Evolutionary conservation across 257 asterid species (phyloP).

Genomic region (Haberlea rhodopensis): DNA sequence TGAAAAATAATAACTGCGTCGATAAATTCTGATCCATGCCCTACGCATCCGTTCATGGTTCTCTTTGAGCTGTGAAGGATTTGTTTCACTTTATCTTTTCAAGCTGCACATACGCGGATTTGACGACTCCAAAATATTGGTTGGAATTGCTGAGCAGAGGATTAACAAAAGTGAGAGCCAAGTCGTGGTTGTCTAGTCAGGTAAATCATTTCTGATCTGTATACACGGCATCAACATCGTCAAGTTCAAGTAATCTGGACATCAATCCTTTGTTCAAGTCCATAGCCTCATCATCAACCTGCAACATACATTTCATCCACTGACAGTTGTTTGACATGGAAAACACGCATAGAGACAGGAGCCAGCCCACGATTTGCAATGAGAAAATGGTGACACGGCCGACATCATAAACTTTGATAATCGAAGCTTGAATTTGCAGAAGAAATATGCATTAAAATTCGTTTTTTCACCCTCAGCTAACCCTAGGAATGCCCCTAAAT

Average conservation of each 20-base stretch:
- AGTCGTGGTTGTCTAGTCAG: not conserved
- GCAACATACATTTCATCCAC: slow-evolving; percentile 7
- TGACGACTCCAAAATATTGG: slow-evolving; percentile 20
- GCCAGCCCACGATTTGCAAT: not conserved
- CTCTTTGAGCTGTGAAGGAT: slow-evolving; percentile 10
- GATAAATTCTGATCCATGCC: not conserved
- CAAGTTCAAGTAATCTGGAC: slow-evolving; percentile 82
- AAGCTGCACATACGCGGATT: not conserved
- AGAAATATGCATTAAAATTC: too few relatives aligned
- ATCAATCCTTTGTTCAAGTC: slow-evolving; percentile 79
- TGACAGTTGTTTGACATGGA: not conserved
- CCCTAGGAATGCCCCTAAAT: too few relatives aligned
- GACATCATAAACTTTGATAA: not conserved
- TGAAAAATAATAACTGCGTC: too few relatives aligned
- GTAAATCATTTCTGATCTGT: slow-evolving; percentile 64
- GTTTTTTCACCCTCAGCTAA: too few relatives aligned
- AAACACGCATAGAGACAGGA: not conserved
- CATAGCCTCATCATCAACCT: slow-evolving; percentile 97
- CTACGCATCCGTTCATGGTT: slow-evolving; percentile 5
- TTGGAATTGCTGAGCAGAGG: slow-evolving; percentile 18
- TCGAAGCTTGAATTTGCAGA: too few relatives aligned
- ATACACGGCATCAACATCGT: slow-evolving; percentile 89
- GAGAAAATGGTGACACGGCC: not conserved
- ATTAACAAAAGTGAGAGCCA: not conserved
- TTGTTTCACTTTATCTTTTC: not conserved